Evolutionary conservation across 495 filamentous ascomycete species (phyloP), one percentile per base, ranked within the genome.

Genomic region (Aspergillus nanangensis): DNA sequence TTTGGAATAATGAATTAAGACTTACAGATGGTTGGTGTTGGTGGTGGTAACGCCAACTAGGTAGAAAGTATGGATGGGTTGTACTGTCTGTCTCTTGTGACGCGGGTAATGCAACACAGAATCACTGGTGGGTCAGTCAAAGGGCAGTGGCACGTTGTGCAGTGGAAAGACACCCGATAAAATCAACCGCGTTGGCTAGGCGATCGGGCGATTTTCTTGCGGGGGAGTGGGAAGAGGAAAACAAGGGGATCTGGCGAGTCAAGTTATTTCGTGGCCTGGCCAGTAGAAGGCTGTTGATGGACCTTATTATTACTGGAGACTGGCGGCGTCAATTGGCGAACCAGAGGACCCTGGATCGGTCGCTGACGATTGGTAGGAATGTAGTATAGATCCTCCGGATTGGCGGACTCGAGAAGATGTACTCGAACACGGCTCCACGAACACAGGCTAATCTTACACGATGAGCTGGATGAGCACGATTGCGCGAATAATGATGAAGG

Each of bases 251-350:
- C n/a, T n/a, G n/a, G n/a, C n/a, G n/a, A n/a, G n/a, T n/a, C n/a
- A 36, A 41, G 38, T 44, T 55, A 44, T 52, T 57, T 56, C 38
- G 53, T 50, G 55, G 33, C 29, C 17, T 27, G 50, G 22, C 46
- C 39, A 52, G 50, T 45, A 46, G 48, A 42, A 41, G 38, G 20
- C 36, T 29, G n/a, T 38, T 35, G 38, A 45, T 25, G 44, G 39
- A 38, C 44, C 24, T 22, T 46, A 51, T 54, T 52, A 55, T 51
- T 58, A n/a, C 55, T 58, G 51, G 55, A 43, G 51, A 58, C 47
- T 47, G 40, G 41, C 51, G 55, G 48, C 41, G 45, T 56, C 64
- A 67, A 71, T 71, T 67, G 67, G 60, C 67, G 67, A 71, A 71
- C 67, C 67, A 71, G 63, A 69, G 56, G 56, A 62, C 48, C 56